phyloP scores from a whole-genome alignment of 106 monocot species.

The Apostasia shenzhenica region DNA sequence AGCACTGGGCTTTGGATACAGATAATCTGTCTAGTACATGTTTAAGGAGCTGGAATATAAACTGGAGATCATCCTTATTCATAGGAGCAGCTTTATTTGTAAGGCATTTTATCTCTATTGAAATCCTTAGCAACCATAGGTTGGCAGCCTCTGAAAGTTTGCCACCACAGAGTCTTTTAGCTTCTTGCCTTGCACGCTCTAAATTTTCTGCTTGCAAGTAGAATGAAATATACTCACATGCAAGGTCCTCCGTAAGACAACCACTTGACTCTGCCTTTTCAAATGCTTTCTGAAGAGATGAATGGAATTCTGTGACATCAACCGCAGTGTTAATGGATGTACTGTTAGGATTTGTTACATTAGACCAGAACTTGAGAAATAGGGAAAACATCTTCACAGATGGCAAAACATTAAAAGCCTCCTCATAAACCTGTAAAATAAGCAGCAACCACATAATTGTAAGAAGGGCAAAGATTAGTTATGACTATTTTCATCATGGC shows the following conservation, averaged over 20 bases:
- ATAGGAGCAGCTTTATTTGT: constrained; percentile 25
- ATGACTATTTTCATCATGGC: too few species aligned
- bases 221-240: constrained; percentile 46
- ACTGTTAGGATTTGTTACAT: constrained; percentile 17
- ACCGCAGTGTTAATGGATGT: constrained; percentile 7
- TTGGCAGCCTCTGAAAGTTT: constrained; percentile 38
- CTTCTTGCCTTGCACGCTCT: constrained; percentile 44
- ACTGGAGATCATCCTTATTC: constrained; percentile 29
- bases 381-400: constrained; percentile 63
- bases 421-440: constrained; percentile 53
- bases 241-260: constrained; percentile 47
- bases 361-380: constrained; percentile 45
- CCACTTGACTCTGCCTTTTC: constrained; percentile 44
- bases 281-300: constrained; percentile 37
- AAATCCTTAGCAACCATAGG: constrained; percentile 40
- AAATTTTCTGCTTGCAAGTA: constrained; percentile 38
- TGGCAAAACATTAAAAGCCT: constrained; percentile 39
- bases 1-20: constrained; percentile 32
- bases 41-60: constrained; percentile 29
- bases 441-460: constrained; percentile 2
- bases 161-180: constrained; percentile 42
- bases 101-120: constrained; percentile 46
- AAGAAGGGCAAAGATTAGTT: neutral
- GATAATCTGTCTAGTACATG: constrained; percentile 28
- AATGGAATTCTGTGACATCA: constrained; percentile 23